These are phyloP conservation scores for Heteromeles arbutifolia DNA, from an alignment of 306 rosid genomes.

Conservation along the genomic window DNA sequence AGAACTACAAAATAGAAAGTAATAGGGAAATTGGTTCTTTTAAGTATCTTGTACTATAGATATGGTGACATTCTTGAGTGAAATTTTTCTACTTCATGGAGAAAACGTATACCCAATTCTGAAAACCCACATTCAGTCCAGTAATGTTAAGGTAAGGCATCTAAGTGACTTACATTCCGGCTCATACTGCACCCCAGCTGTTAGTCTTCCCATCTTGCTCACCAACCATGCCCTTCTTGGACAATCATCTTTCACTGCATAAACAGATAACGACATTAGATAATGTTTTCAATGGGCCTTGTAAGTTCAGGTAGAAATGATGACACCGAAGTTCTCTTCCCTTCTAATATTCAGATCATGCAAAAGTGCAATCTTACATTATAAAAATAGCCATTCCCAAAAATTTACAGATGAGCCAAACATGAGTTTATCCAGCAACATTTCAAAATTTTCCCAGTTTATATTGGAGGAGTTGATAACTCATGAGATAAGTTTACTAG, in stretches of 20 bases:
- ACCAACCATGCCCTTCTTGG: conserved; percentile 80
- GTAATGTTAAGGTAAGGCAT: not conserved
- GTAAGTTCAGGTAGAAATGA: not conserved
- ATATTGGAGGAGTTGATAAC: not conserved
- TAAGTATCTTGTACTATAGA: no score
- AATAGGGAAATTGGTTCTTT: no score
- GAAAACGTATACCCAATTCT: not conserved
- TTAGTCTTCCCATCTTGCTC: conserved; percentile 82
- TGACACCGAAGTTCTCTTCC: not conserved
- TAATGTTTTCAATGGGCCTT: not conserved
- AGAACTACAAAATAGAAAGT: no score
- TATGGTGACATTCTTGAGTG: no score
- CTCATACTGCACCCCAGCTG: conserved; percentile 89
- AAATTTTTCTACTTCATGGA: not conserved
- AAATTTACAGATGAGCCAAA: not conserved
- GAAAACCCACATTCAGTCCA: not conserved
- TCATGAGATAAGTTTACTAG: not conserved
- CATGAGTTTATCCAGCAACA: not conserved
- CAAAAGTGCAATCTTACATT: not conserved
- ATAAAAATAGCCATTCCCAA: not conserved
- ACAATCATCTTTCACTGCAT: conserved; percentile 61
- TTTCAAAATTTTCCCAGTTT: not conserved
- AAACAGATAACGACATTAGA: conserved; percentile 5
- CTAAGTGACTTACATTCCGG: conserved; percentile 60
- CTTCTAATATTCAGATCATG: not conserved